These are phyloP conservation scores for Pseudogymnoascus sp. DNA, from an alignment of 2,329 filamentous ascomycete genomes.

Conservation along the genomic window DNA sequence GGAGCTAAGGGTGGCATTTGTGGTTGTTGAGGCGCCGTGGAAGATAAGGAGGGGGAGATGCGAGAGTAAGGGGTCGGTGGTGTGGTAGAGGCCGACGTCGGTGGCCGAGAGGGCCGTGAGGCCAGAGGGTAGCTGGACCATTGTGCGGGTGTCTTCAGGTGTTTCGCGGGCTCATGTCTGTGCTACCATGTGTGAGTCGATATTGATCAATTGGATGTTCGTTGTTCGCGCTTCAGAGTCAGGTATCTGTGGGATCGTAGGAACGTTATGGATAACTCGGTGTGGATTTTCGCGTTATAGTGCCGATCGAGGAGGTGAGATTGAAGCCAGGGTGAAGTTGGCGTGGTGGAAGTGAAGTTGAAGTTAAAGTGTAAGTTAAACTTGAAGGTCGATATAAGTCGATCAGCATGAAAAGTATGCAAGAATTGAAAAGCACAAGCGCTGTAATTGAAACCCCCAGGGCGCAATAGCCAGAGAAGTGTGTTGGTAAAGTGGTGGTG, in stretches of 20 bases:
- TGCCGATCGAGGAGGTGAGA: slow-evolving; percentile 8
- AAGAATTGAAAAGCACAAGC: slow-evolving; percentile 1
- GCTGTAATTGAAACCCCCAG: neutral
- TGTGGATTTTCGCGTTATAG: slow-evolving; percentile 10
- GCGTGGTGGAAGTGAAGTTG: neutral
- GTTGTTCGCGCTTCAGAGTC: neutral
- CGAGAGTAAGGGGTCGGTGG: slow-evolving; percentile 75
- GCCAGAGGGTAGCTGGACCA: slow-evolving; percentile 77
- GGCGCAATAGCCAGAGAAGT: slow-evolving; percentile 1
- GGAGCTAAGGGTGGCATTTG: slow-evolving; percentile 78
- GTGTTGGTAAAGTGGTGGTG: neutral
- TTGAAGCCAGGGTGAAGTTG: neutral
- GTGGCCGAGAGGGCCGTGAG: slow-evolving; percentile 70
- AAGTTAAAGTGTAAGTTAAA: neutral
- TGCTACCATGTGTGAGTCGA: neutral
- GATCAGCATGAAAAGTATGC: neutral
- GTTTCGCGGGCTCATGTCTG: neutral
- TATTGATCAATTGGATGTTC: neutral
- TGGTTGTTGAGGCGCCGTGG: slow-evolving; percentile 83
- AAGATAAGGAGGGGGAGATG: slow-evolving; percentile 81
- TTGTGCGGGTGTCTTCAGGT: slow-evolving; percentile 36
- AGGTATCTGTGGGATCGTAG: neutral
- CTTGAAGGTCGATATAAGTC: neutral
- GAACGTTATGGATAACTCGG: neutral
- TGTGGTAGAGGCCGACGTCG: slow-evolving; percentile 80